Evolutionary conservation across 441 rosid genomes (phyloP).

Genomic region (Pelargonium cotyledonis): DNA sequence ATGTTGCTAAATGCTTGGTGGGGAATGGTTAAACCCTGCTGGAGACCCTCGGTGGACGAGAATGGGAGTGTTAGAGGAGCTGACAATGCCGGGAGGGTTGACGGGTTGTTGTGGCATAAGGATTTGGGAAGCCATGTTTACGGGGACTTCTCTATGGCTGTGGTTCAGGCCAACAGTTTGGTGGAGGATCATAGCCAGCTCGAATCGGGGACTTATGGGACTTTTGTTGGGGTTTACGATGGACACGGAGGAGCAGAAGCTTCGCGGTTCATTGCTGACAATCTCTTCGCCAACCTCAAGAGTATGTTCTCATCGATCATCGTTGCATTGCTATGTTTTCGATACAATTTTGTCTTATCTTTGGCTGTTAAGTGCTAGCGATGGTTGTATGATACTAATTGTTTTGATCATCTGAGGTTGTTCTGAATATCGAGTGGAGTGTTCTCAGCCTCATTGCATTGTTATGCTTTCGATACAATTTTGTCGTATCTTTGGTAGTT

Average conservation of each 20-base stretch:
- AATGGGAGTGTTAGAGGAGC: constrained; percentile 12
- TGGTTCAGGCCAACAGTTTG: constrained; percentile 61
- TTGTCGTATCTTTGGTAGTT: not conserved
- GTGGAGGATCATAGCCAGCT: constrained; percentile 83
- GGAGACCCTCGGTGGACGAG: constrained; percentile 41
- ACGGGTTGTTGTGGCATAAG: constrained; percentile 65
- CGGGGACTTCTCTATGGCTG: constrained; percentile 83
- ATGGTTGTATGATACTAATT: no score
- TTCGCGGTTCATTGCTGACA: constrained; percentile 50
- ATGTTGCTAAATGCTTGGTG: constrained; percentile 10
- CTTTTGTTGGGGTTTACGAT: constrained; percentile 76
- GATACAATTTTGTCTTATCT: not conserved
- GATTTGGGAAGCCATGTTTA: constrained; percentile 57
- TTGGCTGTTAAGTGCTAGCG: not conserved
- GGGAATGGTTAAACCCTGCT: constrained; percentile 59
- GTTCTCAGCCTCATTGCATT: not conserved
- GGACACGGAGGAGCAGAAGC: constrained; percentile 92
- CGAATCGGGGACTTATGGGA: constrained; percentile 61
- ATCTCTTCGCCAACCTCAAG: constrained; percentile 54
- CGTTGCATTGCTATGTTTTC: constrained; percentile 12
- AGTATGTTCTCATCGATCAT: constrained; percentile 32
- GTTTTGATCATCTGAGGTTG: not conserved
- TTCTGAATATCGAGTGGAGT: not conserved
- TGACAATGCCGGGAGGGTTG: constrained; percentile 33
- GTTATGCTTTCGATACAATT: not conserved